Conservation (phyloP, 1,139 yeast species). For the Candida neerlandica region DNA sequence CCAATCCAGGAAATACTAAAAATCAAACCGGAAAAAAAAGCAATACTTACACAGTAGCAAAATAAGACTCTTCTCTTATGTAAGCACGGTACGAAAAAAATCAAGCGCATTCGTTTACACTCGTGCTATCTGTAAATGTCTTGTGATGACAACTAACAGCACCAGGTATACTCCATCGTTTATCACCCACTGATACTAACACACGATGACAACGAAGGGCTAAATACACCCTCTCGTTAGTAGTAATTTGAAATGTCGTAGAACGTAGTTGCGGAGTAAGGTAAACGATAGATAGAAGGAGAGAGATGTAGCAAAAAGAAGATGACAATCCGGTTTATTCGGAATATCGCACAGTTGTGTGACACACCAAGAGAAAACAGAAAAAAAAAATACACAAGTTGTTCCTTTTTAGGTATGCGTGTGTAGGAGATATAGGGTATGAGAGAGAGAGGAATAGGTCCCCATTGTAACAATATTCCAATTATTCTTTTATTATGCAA, state of each 20-base stretch:
- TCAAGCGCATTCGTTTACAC: too few species aligned
- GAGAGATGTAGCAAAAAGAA: background rate
- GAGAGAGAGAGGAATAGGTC: background rate
- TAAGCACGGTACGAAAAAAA: too few species aligned
- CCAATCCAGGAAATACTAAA: too few species aligned
- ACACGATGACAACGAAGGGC: background rate
- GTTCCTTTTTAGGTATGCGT: constrained; percentile 2
- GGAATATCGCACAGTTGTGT: background rate
- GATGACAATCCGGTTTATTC: constrained; percentile 4
- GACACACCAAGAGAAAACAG: background rate
- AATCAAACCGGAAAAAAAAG: too few species aligned
- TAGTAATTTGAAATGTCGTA: background rate
- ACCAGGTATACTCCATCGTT: background rate
- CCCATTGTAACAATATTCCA: background rate
- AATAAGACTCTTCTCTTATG: too few species aligned
- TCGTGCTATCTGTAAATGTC: background rate
- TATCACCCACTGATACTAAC: too few species aligned
- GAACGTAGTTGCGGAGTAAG: background rate
- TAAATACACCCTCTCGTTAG: background rate
- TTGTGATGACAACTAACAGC: background rate
- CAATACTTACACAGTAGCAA: too few species aligned
- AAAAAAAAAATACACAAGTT: background rate
- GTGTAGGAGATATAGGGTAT: too few species aligned
- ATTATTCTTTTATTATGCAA: background rate
- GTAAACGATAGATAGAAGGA: background rate